Percentiles rank a stretch among this genome's conserved stretches.
Evolutionary conservation across 345 rosid species (phyloP).

Genomic region (Citrus sp.): DNA sequence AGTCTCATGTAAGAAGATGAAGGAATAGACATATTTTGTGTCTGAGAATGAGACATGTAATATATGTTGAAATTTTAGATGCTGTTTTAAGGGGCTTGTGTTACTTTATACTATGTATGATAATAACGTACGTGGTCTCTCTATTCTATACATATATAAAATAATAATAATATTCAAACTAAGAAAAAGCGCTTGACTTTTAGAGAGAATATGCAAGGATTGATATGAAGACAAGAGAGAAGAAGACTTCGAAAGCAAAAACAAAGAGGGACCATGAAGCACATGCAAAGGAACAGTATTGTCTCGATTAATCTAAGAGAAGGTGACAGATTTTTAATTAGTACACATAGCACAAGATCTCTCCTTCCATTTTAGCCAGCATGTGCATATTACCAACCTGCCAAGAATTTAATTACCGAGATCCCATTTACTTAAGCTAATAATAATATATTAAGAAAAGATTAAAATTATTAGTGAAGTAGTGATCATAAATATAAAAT

Average conservation of each 20-base stretch:
- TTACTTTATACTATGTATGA: conserved; percentile 1
- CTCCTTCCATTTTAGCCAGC: background rate
- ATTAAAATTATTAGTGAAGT: too few relatives aligned
- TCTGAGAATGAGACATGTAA: background rate
- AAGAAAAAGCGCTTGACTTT: conserved; percentile 7
- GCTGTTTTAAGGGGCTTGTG: conserved; percentile 15
- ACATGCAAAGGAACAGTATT: conserved; percentile 50
- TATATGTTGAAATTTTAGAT: background rate
- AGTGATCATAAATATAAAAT: too few relatives aligned
- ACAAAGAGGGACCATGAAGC: conserved; percentile 22
- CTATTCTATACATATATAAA: too few relatives aligned
- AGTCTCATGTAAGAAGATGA: conserved; percentile 44
- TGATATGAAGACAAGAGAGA: conserved; percentile 18
- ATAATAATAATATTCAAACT: too few relatives aligned
- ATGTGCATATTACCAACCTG: background rate
- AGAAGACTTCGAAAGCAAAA: background rate
- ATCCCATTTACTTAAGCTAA: background rate
- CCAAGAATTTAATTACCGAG: background rate
- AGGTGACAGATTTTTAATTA: background rate
- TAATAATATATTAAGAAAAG: too few relatives aligned
- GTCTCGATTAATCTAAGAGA: conserved; percentile 29
- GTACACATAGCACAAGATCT: conserved; percentile 14
- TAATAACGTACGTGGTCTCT: too few relatives aligned
- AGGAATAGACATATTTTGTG: conserved; percentile 30
- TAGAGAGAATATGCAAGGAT: background rate